A percentile compares a stretch with the other conserved stretches of the same genome.
Evolutionary conservation across 768 basidiomycete genomes (phyloP).

Genomic region (Grammothele lineata): DNA sequence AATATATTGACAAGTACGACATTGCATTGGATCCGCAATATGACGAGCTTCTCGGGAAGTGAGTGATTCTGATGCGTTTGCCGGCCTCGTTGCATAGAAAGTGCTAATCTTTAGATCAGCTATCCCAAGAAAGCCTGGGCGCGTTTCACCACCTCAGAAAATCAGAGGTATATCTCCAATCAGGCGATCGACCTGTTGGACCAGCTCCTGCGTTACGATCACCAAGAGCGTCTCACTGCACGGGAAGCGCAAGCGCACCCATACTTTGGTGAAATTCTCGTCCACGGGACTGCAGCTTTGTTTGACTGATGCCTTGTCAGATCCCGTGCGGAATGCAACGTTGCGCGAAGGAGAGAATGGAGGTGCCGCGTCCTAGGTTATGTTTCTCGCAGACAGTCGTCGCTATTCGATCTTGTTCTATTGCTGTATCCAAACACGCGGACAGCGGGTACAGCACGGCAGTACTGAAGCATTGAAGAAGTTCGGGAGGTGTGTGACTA

Average conservation of each 20-base stretch:
- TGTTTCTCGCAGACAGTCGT: not conserved
- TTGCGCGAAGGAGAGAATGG: conserved; percentile 63
- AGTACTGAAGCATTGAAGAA: too few relatives aligned
- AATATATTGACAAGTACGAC: conserved; percentile 92
- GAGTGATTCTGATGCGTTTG: conserved; percentile 12
- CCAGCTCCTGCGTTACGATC: conserved; percentile 93
- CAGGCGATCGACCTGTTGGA: conserved; percentile 96
- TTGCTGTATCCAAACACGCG: conserved; percentile 10
- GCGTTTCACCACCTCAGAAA: conserved; percentile 91
- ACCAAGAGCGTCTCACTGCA: conserved; percentile 94
- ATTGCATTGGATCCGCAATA: conserved; percentile 96
- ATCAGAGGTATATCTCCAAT: conserved; percentile 93
- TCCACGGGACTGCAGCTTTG: conserved; percentile 4
- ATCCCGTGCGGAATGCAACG: conserved; percentile 60
- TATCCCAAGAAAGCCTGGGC: conserved; percentile 96
- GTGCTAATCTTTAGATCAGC: conserved; percentile 32
- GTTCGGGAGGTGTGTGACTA: conserved; percentile 13
- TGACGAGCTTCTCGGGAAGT: conserved; percentile 90
- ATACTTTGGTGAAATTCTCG: conserved; percentile 71
- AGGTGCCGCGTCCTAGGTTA: conserved; percentile 35
- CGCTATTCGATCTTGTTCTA: conserved; percentile 1
- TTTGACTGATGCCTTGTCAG: conserved; percentile 34
- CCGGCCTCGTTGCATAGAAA: not conserved
- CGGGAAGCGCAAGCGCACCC: conserved; percentile 87
- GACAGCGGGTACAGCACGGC: not conserved